Evolutionary conservation across 495 filamentous ascomycete species (phyloP).

Genomic region (Tuber umbilicatum): DNA sequence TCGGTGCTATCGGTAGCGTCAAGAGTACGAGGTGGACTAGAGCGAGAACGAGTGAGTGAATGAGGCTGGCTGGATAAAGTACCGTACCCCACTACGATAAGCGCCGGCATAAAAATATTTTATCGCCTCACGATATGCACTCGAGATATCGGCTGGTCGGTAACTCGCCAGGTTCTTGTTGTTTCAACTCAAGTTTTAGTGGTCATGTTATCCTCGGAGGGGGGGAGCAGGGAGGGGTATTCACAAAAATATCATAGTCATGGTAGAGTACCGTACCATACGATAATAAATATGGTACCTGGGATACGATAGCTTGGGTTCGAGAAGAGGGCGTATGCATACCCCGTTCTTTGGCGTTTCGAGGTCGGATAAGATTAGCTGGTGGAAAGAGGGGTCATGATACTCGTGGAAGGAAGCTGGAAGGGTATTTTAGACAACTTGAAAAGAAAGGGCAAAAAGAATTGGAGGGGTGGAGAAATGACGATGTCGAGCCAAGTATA

Average conservation of each 20-base stretch:
- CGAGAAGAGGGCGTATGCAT: background rate
- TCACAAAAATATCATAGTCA: background rate
- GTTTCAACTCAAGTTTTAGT: background rate
- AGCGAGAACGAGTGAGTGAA: background rate
- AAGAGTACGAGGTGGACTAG: background rate
- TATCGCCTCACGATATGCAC: background rate
- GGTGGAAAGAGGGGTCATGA: too few species aligned
- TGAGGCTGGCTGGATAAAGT: background rate
- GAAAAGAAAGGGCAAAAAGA: too few species aligned
- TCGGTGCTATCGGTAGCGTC: background rate
- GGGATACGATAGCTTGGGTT: background rate
- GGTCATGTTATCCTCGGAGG: background rate
- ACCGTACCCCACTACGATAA: background rate
- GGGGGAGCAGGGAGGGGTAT: background rate
- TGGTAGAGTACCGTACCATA: background rate
- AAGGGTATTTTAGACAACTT: too few species aligned
- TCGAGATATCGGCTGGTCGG: background rate
- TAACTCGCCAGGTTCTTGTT: too few species aligned
- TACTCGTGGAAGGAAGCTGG: background rate
- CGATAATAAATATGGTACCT: too few species aligned
- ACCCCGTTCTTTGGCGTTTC: background rate
- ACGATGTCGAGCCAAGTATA: background rate
- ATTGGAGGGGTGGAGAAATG: background rate
- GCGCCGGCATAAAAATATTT: constrained; percentile 4
- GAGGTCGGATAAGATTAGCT: background rate